Percentiles rank a stretch among this genome's conserved stretches.
phyloP scores from a whole-genome alignment of 1,284 basidiomycete genomes.

The Sanguinoderma infundibulare region DNA sequence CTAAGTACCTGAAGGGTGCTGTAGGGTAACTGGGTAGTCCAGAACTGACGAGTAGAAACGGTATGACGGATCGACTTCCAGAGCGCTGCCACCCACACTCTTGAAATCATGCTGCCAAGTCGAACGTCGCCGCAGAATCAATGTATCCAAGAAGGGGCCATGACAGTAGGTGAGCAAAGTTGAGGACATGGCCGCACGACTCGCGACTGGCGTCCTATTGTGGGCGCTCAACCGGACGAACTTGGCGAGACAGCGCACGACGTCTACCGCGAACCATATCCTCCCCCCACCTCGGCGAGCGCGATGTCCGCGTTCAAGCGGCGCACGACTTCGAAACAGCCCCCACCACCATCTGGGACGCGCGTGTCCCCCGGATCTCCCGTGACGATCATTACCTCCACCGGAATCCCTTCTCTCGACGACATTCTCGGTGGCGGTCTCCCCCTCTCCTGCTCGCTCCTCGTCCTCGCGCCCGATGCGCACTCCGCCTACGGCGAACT shows the following conservation, averaged over 20 bases:
- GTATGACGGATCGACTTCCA: background rate
- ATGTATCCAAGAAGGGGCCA: background rate
- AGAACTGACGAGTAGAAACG: background rate
- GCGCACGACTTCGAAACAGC: slow-evolving; percentile 50
- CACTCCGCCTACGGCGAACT: slow-evolving; percentile 89
- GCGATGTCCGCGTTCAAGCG: slow-evolving; percentile 89
- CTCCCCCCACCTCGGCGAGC: background rate
- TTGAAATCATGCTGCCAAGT: background rate
- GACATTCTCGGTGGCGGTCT: slow-evolving; percentile 94
- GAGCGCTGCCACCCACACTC: background rate
- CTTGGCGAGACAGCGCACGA: background rate
- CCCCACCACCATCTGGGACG: slow-evolving; percentile 57
- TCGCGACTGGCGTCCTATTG: background rate
- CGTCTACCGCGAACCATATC: background rate
- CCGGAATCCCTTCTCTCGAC: slow-evolving; percentile 93
- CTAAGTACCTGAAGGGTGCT: slow-evolving; percentile 8
- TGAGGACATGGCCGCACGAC: background rate
- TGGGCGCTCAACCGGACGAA: background rate
- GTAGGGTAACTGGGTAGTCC: background rate
- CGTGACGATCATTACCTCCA: slow-evolving; percentile 74
- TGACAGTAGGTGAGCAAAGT: background rate
- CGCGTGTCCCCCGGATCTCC: slow-evolving; percentile 66
- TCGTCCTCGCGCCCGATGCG: slow-evolving; percentile 80
- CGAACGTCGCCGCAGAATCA: background rate
- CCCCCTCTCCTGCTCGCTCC: slow-evolving; percentile 79